Evolutionary conservation across 441 rosid genomes (phyloP), one percentile per base, ranked within the genome.

Genomic region (Syzygium syzygioides): DNA sequence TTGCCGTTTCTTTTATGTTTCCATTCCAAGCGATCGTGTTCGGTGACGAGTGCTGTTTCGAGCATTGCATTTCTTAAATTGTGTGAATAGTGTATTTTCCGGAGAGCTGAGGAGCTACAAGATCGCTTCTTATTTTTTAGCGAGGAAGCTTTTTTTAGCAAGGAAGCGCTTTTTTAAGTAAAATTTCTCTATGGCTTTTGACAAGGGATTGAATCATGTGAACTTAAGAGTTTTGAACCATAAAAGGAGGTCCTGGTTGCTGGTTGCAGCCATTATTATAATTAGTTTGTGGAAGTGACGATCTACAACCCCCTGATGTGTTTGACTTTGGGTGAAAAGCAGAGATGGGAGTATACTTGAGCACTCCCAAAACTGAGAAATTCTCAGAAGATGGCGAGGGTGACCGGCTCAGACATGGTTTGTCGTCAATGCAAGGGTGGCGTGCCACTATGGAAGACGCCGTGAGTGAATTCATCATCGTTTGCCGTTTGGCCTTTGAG

Each of bases 381-480:
- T 94, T 90, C 91, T 97, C 99, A 25, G 99, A 97, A 89, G 99
- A 97, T 79, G 98, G 98, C 14, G 98, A 92, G 91, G 97, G 95
- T 89, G 92, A 93, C 80, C 91, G 93, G 92, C 94, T 98, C 57
- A 94, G 98, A 91, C 97, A 93, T 92, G 99, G 99, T 34, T 88
- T 96, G 90, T 96, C 99, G 15, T 98, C 99, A 71, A 98, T 98
- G 99, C 99, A 98, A 93, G 99, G 99, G 79, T 98, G 99, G 99
- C 99, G 99, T 79, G 95, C 99, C 48, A 91, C 95, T 56, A 98
- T 98, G 99, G 99, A 98, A 94, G 99, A 98, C 90, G 99, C 99
- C 28, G 99, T 98, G 92, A 95, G 99, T 94, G 83, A 83, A 52
- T 59, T 45, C 32, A 66, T 66, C n/a, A 6, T 41, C n/a, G 4